Percentiles rank a stretch among this genome's conserved stretches.
Conservation (phyloP, 2,329 filamentous ascomycete species). For the Rachicladosporium sp. region DNA sequence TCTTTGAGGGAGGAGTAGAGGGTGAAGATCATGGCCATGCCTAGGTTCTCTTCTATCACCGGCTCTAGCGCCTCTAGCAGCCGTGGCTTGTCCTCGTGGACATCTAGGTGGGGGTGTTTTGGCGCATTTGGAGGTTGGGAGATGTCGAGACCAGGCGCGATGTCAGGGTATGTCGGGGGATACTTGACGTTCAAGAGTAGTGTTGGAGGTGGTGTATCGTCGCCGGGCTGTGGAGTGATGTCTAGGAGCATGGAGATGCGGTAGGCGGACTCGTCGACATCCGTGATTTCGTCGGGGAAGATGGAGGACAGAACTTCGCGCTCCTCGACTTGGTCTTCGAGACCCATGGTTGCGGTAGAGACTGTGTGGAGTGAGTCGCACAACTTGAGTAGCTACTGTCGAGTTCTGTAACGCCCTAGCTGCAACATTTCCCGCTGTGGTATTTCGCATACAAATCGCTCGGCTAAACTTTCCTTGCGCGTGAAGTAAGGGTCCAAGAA, state of each 20-base stretch:
- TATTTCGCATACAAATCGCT: too few species aligned
- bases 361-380: too few species aligned
- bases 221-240: constrained; percentile 41
- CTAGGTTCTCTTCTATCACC: constrained; percentile 80
- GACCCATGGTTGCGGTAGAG: constrained; percentile 28
- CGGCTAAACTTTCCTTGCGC: too few species aligned
- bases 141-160: constrained; percentile 70
- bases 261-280: constrained; percentile 82
- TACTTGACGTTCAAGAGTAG: constrained; percentile 79
- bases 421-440: too few species aligned
- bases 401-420: too few species aligned
- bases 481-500: too few species aligned
- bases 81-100: constrained; percentile 64
- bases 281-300: constrained; percentile 95
- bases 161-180: constrained; percentile 82
- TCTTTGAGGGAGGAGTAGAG: constrained; percentile 82
- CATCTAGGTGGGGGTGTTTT: constrained; percentile 61
- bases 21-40: constrained; percentile 96
- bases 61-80: constrained; percentile 63
- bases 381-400: too few species aligned
- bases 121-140: constrained; percentile 57
- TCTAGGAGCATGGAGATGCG: constrained; percentile 79
- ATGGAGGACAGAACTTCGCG: constrained; percentile 96
- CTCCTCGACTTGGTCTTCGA: constrained; percentile 88
- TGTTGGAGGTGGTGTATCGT: constrained; percentile 43